Evolutionary conservation across 1,284 basidiomycete species (phyloP).

Genomic region (Cystobasidium sp.): DNA sequence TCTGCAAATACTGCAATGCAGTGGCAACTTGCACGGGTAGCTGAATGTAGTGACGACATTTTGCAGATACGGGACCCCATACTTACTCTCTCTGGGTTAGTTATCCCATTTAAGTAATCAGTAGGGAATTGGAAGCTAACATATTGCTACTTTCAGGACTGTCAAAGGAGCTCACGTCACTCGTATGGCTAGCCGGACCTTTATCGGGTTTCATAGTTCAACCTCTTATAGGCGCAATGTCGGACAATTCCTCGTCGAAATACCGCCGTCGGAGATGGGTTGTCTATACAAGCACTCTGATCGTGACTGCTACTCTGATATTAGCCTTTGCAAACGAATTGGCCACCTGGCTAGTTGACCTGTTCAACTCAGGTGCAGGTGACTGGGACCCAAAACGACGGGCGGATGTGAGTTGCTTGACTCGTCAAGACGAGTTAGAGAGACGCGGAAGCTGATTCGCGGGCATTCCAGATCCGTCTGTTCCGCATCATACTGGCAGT

Average conservation of each 20-base stretch:
- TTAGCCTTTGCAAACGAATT: slow-evolving; percentile 83
- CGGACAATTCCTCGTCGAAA: slow-evolving; percentile 84
- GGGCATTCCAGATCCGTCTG: slow-evolving; percentile 10
- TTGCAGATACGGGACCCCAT: slow-evolving; percentile 65
- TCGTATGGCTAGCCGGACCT: slow-evolving; percentile 96
- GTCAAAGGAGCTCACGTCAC: slow-evolving; percentile 84
- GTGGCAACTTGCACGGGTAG: background rate
- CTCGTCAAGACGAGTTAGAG: background rate
- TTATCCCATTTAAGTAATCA: background rate
- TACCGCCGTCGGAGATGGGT: slow-evolving; percentile 92
- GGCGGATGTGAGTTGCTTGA: slow-evolving; percentile 5
- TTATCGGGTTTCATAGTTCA: slow-evolving; percentile 90
- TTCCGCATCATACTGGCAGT: slow-evolving; percentile 81
- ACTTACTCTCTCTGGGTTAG: slow-evolving; percentile 71
- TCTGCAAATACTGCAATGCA: background rate
- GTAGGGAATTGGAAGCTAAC: background rate
- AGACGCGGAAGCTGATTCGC: background rate
- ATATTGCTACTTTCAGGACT: slow-evolving; percentile 63
- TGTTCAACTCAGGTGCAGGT: slow-evolving; percentile 67
- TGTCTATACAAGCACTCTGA: slow-evolving; percentile 73
- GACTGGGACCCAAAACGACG: slow-evolving; percentile 84
- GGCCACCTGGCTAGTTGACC: slow-evolving; percentile 75
- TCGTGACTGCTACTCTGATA: slow-evolving; percentile 73
- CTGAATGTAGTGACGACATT: background rate
- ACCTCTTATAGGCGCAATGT: slow-evolving; percentile 92